A percentile compares a stretch with the other conserved stretches of the same genome.
These are phyloP conservation scores for Penicillium crystallinum DNA, from an alignment of 495 filamentous ascomycete genomes.

Conservation along the genomic window DNA sequence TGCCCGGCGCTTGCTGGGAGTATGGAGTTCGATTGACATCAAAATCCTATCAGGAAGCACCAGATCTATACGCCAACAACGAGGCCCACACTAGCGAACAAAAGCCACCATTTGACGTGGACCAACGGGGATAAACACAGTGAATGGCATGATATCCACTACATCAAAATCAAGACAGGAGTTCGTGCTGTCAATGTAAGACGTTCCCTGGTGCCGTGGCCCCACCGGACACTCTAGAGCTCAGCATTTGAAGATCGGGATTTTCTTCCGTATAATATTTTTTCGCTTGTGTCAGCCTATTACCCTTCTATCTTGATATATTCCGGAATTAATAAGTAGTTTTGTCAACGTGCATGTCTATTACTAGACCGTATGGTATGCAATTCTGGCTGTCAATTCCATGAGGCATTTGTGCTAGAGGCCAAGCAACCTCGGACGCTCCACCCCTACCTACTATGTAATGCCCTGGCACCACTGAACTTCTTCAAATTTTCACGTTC, in stretches of 20 bases:
- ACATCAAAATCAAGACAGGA: not conserved
- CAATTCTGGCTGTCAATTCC: no score
- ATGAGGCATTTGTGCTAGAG: slow-evolving; percentile 7
- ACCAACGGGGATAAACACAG: not conserved
- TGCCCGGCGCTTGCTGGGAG: not conserved
- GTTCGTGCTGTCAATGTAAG: not conserved
- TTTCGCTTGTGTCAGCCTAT: not conserved
- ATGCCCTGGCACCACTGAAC: not conserved
- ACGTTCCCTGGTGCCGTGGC: not conserved
- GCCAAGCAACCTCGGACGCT: not conserved
- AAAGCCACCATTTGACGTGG: not conserved
- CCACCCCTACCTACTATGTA: not conserved
- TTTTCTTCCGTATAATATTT: not conserved
- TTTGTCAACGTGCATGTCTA: not conserved
- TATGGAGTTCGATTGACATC: not conserved
- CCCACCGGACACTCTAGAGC: not conserved
- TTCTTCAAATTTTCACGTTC: not conserved
- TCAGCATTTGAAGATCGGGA: not conserved
- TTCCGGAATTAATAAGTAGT: not conserved
- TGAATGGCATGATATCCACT: not conserved
- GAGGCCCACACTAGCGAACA: not conserved
- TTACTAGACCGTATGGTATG: no score
- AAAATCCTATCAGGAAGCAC: not conserved
- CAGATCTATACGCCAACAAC: not conserved
- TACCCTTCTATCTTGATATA: not conserved